phyloP scores from a whole-genome alignment of 495 filamentous ascomycete species.

The Hypoxylon trugodes region DNA sequence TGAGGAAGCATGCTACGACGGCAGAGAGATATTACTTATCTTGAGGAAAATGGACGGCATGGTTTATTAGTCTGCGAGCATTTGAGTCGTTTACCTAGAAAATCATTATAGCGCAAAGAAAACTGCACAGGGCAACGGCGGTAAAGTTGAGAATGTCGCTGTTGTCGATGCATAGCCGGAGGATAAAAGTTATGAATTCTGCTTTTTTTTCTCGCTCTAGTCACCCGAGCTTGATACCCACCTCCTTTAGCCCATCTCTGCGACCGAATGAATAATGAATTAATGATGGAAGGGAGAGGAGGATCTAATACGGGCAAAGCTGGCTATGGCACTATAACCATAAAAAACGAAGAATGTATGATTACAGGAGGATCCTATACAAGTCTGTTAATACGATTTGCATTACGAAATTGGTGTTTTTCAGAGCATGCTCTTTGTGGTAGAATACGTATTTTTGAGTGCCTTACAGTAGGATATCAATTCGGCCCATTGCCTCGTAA shows the following conservation, averaged over 20 bases:
- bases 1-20: neutral
- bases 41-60: constrained; percentile 1
- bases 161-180: constrained; percentile 35
- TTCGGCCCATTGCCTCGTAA: constrained; percentile 16
- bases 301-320: constrained; percentile 10
- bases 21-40: neutral
- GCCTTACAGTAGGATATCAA: constrained; percentile 4
- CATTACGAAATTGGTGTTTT: neutral
- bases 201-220: constrained; percentile 3
- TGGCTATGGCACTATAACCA: neutral
- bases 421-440: neutral
- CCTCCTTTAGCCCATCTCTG: neutral
- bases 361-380: constrained; percentile 13
- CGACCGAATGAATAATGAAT: constrained; percentile 9
- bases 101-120: constrained; percentile 1
- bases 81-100: neutral
- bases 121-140: constrained; percentile 19
- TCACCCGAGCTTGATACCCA: constrained; percentile 28
- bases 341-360: constrained; percentile 23
- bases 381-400: constrained; percentile 35
- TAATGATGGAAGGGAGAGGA: constrained; percentile 5
- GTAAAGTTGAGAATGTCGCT: constrained; percentile 18
- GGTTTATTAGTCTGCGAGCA: constrained; percentile 14
- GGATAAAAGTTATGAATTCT: constrained; percentile 15
- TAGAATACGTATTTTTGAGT: too few species aligned